Evolutionary conservation across 352 stramenopile genomes (phyloP), one percentile per base, ranked within the genome.

Genomic region (Phytophthora podocarpi): DNA sequence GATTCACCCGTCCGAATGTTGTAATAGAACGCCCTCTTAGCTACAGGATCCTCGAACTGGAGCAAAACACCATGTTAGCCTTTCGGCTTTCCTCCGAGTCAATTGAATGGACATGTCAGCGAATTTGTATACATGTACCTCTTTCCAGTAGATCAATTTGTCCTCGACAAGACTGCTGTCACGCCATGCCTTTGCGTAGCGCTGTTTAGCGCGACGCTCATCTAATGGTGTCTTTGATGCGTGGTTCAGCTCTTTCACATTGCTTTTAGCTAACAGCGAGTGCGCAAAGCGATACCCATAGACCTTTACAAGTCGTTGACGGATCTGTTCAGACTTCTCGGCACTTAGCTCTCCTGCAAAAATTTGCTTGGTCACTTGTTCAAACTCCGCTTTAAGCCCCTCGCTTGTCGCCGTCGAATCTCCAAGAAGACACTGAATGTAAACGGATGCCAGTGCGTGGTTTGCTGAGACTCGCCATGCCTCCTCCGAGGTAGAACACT

Each of bases 1-100:
- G 78, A 87, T 53, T 90, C 78, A 1, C 81, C 81, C 5, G 81
- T 90, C 13, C 81, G 81, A 45, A 87, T 52, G 42, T 90, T 90
- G 63, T 89, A 82, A 58, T 90, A 89, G 65, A 91, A 91, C 18
- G 68, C 40, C 26, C 50, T 68, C 20, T 76, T 77, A 8, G 59
- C 42, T 26, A 76, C 18, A 15, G 75, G 73, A 48, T 89, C 78
- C 7, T 67, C 50, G 36, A 83, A 78, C 78, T 90, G 55, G 12
- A 23, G 21, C 39, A 64, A 11, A 36, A 34, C 13, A 50, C 6
- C 18, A 51, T 34, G 24, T 27, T 3, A 46, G 23, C 3, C n/a
- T n/a, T n/a, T n/a, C n/a, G n/a, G n/a, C 32, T 47, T 42, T 23
- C 31, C 2, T 28, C 34, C 23, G 10, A 18, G 18, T 15, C 11